phyloP scores from a whole-genome alignment of 192 early-diverging fungal species.

The Linnemannia zychae region DNA sequence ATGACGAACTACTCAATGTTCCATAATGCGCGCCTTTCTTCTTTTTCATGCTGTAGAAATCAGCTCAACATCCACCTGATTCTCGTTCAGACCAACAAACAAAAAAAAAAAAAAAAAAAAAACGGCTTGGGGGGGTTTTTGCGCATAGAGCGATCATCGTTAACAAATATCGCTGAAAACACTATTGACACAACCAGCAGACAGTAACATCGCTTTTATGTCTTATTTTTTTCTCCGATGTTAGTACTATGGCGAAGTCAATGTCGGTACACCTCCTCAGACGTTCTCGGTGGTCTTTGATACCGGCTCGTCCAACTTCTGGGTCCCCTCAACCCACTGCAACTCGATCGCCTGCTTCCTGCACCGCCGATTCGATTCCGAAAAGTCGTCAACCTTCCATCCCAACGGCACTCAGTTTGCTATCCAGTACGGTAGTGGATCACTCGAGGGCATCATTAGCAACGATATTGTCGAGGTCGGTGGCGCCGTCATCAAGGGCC shows the following conservation, averaged over 20 bases:
- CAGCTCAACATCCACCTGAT: not conserved
- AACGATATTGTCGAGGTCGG: conserved; percentile 73
- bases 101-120: not conserved
- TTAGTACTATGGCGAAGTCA: conserved; percentile 95
- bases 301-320: conserved; percentile 95
- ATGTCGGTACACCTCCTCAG: conserved; percentile 89
- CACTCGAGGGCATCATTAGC: conserved; percentile 95
- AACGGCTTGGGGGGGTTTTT: not conserved
- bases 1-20: conserved; percentile 1
- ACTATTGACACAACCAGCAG: not conserved
- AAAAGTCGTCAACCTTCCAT: conserved; percentile 82
- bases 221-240: not conserved
- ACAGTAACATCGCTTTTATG: not conserved
- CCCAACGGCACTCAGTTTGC: conserved; percentile 96
- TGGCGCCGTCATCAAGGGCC: conserved; percentile 73
- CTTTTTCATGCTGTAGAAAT: not conserved
- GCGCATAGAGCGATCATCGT: not conserved
- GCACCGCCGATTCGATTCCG: conserved; percentile 89
- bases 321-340: conserved; percentile 97
- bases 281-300: conserved; percentile 94
- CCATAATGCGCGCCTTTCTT: not conserved
- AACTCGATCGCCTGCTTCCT: conserved; percentile 96
- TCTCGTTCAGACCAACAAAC: not conserved
- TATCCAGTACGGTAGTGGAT: conserved; percentile 94
- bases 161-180: not conserved